Conservation (phyloP, 2,329 filamentous ascomycete genomes). For the Atkinsonella hypoxylon region DNA sequence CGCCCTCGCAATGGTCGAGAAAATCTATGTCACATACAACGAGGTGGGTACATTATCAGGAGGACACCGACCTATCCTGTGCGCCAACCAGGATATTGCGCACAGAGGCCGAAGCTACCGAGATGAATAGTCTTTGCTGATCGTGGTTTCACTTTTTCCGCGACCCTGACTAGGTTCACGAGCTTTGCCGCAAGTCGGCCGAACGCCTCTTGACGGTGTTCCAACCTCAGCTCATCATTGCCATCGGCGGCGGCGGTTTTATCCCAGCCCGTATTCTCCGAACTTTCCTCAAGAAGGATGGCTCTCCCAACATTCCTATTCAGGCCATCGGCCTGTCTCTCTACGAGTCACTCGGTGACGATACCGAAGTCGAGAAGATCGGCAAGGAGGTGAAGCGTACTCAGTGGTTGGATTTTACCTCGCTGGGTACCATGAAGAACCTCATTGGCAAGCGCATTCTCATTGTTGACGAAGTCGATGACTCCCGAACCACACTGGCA, state of each 20-base stretch:
- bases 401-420: slow-evolving; percentile 90
- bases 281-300: slow-evolving; percentile 87
- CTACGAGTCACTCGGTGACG: slow-evolving; percentile 69
- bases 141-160: not conserved
- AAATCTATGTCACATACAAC: slow-evolving; percentile 86
- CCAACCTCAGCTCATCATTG: slow-evolving; percentile 93
- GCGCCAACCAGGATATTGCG: not conserved
- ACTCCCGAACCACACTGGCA: slow-evolving; percentile 86
- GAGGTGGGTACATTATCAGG: slow-evolving; percentile 41
- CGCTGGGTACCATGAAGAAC: slow-evolving; percentile 72
- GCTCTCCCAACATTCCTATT: slow-evolving; percentile 89
- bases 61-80: too few species aligned
- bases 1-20: slow-evolving; percentile 72
- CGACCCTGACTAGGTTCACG: slow-evolving; percentile 61
- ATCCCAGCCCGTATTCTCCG: slow-evolving; percentile 93
- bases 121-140: not conserved
- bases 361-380: slow-evolving; percentile 51
- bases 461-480: slow-evolving; percentile 92
- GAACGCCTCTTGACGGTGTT: slow-evolving; percentile 71
- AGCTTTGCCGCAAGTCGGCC: slow-evolving; percentile 84
- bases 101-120: too few species aligned
- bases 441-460: slow-evolving; percentile 83
- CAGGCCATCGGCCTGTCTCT: slow-evolving; percentile 97
- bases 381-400: slow-evolving; percentile 95
- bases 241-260: slow-evolving; percentile 94